Base-by-base conservation (phyloP, 164 flowering plant genomes). In the Magnolia sinica region DNA sequence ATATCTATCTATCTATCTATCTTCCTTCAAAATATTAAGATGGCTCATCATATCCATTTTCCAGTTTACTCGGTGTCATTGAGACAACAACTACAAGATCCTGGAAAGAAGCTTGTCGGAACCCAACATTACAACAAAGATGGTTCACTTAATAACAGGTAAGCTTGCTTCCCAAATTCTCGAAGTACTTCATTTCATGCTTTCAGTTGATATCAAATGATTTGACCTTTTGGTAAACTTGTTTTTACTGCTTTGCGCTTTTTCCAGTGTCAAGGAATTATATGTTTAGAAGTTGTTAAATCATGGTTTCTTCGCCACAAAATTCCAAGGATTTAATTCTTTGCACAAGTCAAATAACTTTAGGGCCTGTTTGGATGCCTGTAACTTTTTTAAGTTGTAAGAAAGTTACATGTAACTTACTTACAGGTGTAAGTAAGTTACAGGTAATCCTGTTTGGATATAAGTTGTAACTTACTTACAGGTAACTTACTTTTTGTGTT, bases 111-210 rank as follows among this genome's bases (percentile, higher is more conserved):
- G 87, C 97, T 93, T 82, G 91, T 94, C 78, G 97, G 97, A 52
- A 97, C 96, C 0, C 97, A 92, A 72, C 99, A 95, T 82, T 92
- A 95, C 81, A 95, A 95, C 85, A 93, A 91, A 84, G 99, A 95
- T 78, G 97, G 98, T 72, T 84, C 88, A 75, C 85, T 95, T 77
- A 91, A 91, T 86, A 92, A 74, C 88, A 95, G 97, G 99, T 84
- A 86, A 86, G 76, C 10, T 9, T 27, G n/a, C 19, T 24, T 20
- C 84, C 70, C 20, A 67, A 13, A n/a, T 55, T 14, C 1, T 71
- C 67, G 27, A 20, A n/a, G 23, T n/a, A 64, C 68, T 19, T 64
- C 11, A 8, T 64, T 23, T 64, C 68, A 24, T 20, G 68, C 68
- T 22, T 65, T 11, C 11, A 22, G 68, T 7, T 55, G 68, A 65